Base-by-base conservation (phyloP, 108 stramenopile genomes). In the Parietichytrium sp. region DNA sequence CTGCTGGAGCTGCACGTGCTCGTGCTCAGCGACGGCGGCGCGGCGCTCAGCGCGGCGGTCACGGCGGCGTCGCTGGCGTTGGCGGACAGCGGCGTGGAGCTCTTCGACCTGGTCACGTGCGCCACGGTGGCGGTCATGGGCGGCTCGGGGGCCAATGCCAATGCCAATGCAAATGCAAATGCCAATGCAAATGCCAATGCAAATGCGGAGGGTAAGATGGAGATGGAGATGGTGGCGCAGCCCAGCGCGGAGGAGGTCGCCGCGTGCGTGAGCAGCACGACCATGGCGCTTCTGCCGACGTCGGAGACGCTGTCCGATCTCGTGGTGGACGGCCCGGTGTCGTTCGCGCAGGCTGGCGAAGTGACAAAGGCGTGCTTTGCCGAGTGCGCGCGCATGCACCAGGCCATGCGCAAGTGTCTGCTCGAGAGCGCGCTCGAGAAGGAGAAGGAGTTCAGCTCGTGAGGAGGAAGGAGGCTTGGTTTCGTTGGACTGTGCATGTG, bases 71-170 rank as follows among this genome's bases (percentile, higher is more conserved):
- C 61, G 12, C 42, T 72, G 1, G 61, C 61, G 13, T 23, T 72
- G 10, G 61, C 61, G 13, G 61, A 72, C 61, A 72, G 61, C 42
- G 61, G 61, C 42, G 61, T 72, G 20, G 61, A 72, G 45, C 20
- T 72, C 0, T n/a, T 7, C 15, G 61, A 72, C 20, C 61, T 72
- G 10, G 61, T 72, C 6, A 42, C 61, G 20, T 45, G 61, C 33
- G 33, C 61, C 20, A 16, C 20, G 10, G 61, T 72, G 0, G 61
- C 38, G 6, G 61, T 72, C 38, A 12, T 38, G 10, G 52, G 29
- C 61, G 10, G 38, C 8, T 33, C 38, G 36, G 38, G 33, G 23
- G 33, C 10, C 20, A 25, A 12, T 42, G 61, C 13, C 6, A 72
- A 38, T 20, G n/a, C n/a, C n/a, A n/a, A n/a, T n/a, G n/a, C n/a